Evolutionary conservation across 2,329 filamentous ascomycete genomes (phyloP), one percentile per base, ranked within the genome.

Genomic region (Verticillium longisporum): DNA sequence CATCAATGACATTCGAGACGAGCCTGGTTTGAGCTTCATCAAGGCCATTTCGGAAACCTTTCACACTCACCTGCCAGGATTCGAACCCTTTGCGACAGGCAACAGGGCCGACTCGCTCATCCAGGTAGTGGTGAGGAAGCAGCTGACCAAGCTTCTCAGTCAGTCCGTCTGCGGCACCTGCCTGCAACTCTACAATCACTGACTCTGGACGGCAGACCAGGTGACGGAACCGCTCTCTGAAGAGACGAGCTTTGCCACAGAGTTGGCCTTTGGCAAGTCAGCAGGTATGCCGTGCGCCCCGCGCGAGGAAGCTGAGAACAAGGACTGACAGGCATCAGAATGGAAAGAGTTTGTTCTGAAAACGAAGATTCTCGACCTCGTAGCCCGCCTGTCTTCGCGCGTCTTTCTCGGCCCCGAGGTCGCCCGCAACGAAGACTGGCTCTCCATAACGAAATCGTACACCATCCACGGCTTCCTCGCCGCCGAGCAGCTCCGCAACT

Each of bases 331-430:
- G 26, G 26, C 26, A 31, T 31, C 31, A 64, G 61, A 63, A 59
- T 64, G 61, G 63, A 54, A 37, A 4, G 60, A 64, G 15, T 34
- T 33, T 15, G 21, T 33, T 5, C 41, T 63, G 38, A 61, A 61
- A 38, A 55, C 45, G 32, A 55, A 55, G 13, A 36, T 3, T 10
- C 62, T 64, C 11, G 61, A 64, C 13, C 11, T 81, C 9, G 74
- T 85, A 9, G 78, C 80, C 13, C 78, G 80, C 10, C 65, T 83
- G 10, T 81, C 81, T 0, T 78, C 81, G 1, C 73, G 79, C 4
- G 74, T 82, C 3, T 83, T 83, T 62, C 68, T 83, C 2, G 80
- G 81, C 4, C 65, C 69, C 4, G 69, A 72, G 3, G 66, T 81
- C 15, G 80, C 78, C 66, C 77, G 77, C 7, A 74, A 83, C 64